These are phyloP conservation scores for Colletotrichum sp. DNA, from an alignment of 2,329 filamentous ascomycete species.

Conservation along the genomic window DNA sequence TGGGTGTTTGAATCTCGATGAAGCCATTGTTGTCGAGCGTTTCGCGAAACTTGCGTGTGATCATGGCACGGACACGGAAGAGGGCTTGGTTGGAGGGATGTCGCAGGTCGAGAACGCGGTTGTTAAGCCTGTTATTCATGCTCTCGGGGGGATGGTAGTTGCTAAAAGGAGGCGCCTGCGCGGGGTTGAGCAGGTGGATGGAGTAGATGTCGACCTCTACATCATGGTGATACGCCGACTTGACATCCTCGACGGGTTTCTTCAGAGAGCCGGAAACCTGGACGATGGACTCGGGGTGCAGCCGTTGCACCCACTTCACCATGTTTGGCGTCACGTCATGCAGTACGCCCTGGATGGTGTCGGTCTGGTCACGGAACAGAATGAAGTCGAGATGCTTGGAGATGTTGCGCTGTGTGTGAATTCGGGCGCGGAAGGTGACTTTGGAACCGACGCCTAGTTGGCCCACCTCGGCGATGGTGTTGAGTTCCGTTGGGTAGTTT, in stretches of 20 bases:
- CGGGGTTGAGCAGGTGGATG: constrained; percentile 56
- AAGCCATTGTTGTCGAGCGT: constrained; percentile 79
- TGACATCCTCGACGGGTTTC: constrained; percentile 74
- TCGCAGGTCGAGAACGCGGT: constrained; percentile 80
- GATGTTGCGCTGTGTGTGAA: constrained; percentile 82
- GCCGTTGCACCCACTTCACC: constrained; percentile 85
- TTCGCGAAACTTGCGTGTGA: constrained; percentile 80
- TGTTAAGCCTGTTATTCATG: constrained; percentile 32
- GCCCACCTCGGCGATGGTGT: constrained; percentile 15
- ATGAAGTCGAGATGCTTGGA: constrained; percentile 85
- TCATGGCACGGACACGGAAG: constrained; percentile 83
- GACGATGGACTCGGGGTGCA: constrained; percentile 80
- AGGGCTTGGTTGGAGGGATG: constrained; percentile 88
- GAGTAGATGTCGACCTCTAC: constrained; percentile 74
- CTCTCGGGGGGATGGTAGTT: constrained; percentile 44
- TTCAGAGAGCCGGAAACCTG: constrained; percentile 77
- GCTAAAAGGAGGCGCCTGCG: constrained; percentile 54
- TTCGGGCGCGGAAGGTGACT: constrained; percentile 55
- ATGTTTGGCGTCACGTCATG: constrained; percentile 65
- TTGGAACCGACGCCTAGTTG: constrained; percentile 35
- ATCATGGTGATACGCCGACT: constrained; percentile 76
- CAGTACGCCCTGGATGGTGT: constrained; percentile 85
- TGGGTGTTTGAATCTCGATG: constrained; percentile 93
- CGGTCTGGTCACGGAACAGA: constrained; percentile 82
- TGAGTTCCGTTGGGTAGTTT: constrained; percentile 5